Evolutionary conservation across 352 stramenopile genomes (phyloP), one percentile per base, ranked within the genome.

Genomic region (Pilasporangium apinafurcum): DNA sequence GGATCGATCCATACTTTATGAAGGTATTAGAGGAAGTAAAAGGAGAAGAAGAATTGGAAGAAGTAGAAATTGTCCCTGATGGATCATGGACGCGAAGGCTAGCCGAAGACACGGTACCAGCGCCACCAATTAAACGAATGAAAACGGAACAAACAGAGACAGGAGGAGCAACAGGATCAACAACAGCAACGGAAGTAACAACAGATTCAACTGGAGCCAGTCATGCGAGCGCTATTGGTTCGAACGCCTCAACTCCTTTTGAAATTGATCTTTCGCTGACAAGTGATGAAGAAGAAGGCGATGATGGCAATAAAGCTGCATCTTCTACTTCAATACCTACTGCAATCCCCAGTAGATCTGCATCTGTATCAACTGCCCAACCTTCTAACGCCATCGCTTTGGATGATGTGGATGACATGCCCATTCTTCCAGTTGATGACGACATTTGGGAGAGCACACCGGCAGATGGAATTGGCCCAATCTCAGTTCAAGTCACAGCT

Each of bases 21-120:
- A 79, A 83, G 44, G 60, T 98, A 43, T 83, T 96, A 2, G 52
- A 68, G 14, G 72, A 92, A 32, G 83, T 96, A 16, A 56, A 85
- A 44, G 68, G 80, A 36, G 65, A 89, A 18, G 71, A 92, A n/a
- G 74, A 83, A 26, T 58, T 92, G 30, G 83, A 97, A 51, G 84
- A 94, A 64, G 85, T 98, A 16, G 82, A 96, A 53, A 95, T 97
- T 42, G 73, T 79, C 10, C 76, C 72, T 3, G 83, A 96, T 50
- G 82, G 77, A 37, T 83, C 71, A 46, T 96, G 80, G 79, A 78
- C 80, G 51, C 66, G 65, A 43, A 67, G 73, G 27, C 47, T 74
- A 44, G 60, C 62, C 14, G 78, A 86, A 17, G 81, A 89, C 12
- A 29, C 48, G 0, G 30, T 66, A 9, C 25, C 51, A 8, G 40